Conservation (phyloP, 2,329 filamentous ascomycete species). For the Trichophyton equinum region DNA sequence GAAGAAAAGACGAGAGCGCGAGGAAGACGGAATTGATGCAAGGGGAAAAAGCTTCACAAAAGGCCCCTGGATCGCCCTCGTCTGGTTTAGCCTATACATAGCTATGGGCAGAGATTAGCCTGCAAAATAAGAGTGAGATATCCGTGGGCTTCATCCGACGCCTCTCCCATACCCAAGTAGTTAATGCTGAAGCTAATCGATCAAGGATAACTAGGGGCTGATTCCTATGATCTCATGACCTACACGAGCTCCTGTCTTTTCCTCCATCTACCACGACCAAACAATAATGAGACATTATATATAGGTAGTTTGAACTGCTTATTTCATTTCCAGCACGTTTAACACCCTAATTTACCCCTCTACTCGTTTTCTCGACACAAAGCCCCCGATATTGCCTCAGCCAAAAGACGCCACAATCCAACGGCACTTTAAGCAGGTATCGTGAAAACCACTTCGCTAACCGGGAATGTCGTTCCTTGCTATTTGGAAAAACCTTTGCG, state of each 20-base stretch:
- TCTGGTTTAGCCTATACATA: background rate
- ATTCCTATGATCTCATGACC: background rate
- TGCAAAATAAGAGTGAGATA: background rate
- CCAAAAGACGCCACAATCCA: background rate
- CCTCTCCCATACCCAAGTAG: background rate
- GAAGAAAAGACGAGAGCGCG: background rate
- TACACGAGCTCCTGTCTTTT: background rate
- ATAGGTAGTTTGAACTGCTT: background rate
- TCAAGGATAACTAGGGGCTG: background rate
- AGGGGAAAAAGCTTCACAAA: background rate
- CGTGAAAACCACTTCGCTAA: background rate
- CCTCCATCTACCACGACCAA: background rate
- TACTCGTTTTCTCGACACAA: too few relatives aligned
- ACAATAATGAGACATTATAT: background rate
- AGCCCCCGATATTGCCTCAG: background rate
- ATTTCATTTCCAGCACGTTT: background rate
- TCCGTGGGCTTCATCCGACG: background rate
- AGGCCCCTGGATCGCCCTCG: background rate
- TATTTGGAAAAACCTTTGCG: background rate
- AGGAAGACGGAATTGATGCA: background rate
- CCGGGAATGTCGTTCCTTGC: conserved; percentile 2
- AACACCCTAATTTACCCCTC: background rate
- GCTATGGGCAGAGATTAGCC: background rate
- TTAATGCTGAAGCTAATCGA: background rate
- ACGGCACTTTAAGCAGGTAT: background rate